phyloP scores from a whole-genome alignment of 2,329 filamentous ascomycete species.

The Pestalotiopsis sp. region DNA sequence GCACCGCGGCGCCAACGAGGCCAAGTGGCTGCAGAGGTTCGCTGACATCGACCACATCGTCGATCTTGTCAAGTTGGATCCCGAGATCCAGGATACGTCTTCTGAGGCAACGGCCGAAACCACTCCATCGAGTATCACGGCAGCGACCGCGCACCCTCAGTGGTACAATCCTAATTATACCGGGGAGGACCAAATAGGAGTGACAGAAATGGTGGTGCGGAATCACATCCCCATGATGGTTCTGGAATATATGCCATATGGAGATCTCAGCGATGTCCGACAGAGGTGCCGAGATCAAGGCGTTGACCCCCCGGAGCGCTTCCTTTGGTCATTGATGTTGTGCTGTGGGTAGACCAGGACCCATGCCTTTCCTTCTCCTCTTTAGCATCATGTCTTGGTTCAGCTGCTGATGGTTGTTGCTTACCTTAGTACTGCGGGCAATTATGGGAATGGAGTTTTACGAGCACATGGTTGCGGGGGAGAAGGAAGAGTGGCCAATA shows the following conservation, averaged over 20 bases:
- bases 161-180: neutral
- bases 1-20: neutral
- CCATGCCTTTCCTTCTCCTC: neutral
- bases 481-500: neutral
- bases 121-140: neutral
- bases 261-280: conserved; percentile 2
- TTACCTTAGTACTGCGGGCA: neutral
- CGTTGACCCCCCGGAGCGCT: neutral
- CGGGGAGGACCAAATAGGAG: neutral
- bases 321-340: conserved; percentile 4
- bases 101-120: neutral
- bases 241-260: conserved; percentile 1
- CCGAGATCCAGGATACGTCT: neutral
- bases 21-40: neutral
- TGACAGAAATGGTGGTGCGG: neutral
- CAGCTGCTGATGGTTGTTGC: neutral
- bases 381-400: neutral
- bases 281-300: neutral
- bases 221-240: neutral
- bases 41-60: neutral
- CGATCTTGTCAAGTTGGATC: neutral
- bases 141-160: neutral
- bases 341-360: neutral
- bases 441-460: neutral
- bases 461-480: neutral